phyloP scores from a whole-genome alignment of 1,284 basidiomycete species.

The Pseudozyma flocculosa region DNA sequence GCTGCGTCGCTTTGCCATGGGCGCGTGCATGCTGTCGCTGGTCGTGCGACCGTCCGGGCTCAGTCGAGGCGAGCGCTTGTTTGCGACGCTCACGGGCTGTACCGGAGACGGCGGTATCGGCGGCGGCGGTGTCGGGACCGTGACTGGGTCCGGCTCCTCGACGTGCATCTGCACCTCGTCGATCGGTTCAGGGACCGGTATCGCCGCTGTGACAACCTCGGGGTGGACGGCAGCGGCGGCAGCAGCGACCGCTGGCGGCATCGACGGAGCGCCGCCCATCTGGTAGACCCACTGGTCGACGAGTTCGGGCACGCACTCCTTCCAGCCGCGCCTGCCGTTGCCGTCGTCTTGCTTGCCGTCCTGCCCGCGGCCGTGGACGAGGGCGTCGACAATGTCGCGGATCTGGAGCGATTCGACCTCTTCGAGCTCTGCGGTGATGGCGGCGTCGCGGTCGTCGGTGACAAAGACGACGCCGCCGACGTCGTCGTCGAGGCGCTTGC shows the following conservation, averaged over 20 bases:
- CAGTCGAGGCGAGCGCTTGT: not conserved
- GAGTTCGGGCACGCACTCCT: not conserved
- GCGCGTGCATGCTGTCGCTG: conserved; percentile 23
- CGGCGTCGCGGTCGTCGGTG: too few species aligned
- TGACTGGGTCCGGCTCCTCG: conserved; percentile 1
- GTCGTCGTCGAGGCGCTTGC: too few species aligned
- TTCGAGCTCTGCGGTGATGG: too few species aligned
- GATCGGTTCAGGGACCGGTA: not conserved
- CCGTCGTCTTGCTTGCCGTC: too few species aligned
- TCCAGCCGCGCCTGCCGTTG: too few species aligned
- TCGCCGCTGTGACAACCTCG: not conserved
- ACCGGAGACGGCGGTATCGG: not conserved
- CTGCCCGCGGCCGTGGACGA: too few species aligned
- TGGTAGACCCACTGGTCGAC: conserved; percentile 38
- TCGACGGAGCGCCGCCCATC: not conserved
- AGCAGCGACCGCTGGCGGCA: too few species aligned
- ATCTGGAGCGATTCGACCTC: too few species aligned
- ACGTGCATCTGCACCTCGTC: conserved; percentile 20
- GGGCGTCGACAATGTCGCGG: too few species aligned
- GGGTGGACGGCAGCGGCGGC: too few species aligned
- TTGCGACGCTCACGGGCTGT: not conserved
- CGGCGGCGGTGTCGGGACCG: not conserved
- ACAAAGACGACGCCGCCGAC: too few species aligned
- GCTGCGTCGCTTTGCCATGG: not conserved
- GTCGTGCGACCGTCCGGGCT: conserved; percentile 14